Evolutionary conservation across 75 land plant species (phyloP).

Genomic region (Picea sitchensis): DNA sequence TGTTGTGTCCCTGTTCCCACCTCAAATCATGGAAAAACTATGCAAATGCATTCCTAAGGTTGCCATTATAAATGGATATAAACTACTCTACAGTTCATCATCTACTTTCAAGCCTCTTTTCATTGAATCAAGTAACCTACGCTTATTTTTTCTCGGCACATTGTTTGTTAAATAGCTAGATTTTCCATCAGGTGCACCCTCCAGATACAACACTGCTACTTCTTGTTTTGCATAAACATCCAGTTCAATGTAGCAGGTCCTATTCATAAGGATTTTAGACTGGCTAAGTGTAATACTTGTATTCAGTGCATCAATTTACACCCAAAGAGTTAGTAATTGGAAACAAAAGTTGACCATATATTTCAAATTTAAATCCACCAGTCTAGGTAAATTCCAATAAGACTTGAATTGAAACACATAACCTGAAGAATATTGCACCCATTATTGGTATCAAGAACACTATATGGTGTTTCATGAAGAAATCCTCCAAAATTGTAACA

Average conservation of each 20-base stretch:
- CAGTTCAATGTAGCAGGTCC: slow-evolving; percentile 79
- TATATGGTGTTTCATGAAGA: no score
- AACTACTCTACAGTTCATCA: slow-evolving; percentile 82
- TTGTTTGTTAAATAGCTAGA: slow-evolving; percentile 6
- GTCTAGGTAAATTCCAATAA: no score
- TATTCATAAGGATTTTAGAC: slow-evolving; percentile 47
- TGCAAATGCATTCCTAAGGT: slow-evolving; percentile 67
- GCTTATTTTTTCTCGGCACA: slow-evolving; percentile 32
- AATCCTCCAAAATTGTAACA: no score
- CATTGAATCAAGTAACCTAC: slow-evolving; percentile 61
- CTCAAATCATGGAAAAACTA: slow-evolving; percentile 60
- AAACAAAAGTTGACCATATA: no score
- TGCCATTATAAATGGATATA: slow-evolving; percentile 70
- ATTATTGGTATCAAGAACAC: no score
- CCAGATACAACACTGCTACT: slow-evolving; percentile 80
- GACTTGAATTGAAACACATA: no score
- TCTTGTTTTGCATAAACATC: slow-evolving; percentile 76
- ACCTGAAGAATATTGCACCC: no score
- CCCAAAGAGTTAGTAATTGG: no score
- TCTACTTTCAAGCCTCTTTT: slow-evolving; percentile 77
- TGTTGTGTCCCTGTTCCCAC: slow-evolving; percentile 49
- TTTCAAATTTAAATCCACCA: no score
- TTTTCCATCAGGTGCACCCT: slow-evolving; percentile 39
- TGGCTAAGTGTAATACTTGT: slow-evolving; percentile 48
- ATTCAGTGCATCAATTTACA: no score